phyloP scores from a whole-genome alignment of 208 protist genomes.

The Phytomonas serpens region DNA sequence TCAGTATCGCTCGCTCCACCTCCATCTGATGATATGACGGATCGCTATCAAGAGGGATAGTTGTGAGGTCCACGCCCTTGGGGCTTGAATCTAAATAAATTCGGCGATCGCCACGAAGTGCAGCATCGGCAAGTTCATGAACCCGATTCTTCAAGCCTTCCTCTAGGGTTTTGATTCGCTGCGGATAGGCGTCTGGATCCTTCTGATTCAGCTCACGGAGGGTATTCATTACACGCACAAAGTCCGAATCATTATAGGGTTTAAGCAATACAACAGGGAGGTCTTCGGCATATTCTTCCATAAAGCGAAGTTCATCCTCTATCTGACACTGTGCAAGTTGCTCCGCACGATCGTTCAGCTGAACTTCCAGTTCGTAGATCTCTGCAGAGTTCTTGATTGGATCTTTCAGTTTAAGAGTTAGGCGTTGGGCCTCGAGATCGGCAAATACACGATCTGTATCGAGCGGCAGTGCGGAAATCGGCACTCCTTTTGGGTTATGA shows the following conservation, averaged over 20 bases:
- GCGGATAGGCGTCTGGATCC: slow-evolving; percentile 25
- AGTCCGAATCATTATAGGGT: slow-evolving; percentile 59
- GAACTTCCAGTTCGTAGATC: slow-evolving; percentile 55
- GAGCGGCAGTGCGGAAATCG: slow-evolving; percentile 41
- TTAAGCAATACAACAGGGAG: slow-evolving; percentile 52
- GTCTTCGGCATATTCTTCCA: slow-evolving; percentile 31
- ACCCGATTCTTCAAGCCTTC: slow-evolving; percentile 64
- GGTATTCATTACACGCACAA: slow-evolving; percentile 39
- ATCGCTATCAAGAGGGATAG: slow-evolving; percentile 51
- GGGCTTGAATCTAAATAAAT: slow-evolving; percentile 47
- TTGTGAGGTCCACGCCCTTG: slow-evolving; percentile 41
- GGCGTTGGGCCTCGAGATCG: slow-evolving; percentile 46
- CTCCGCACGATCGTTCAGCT: slow-evolving; percentile 59
- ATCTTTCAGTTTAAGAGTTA: slow-evolving; percentile 47
- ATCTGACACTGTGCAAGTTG: slow-evolving; percentile 57
- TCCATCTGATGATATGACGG: slow-evolving; percentile 56
- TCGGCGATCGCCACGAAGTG: slow-evolving; percentile 33
- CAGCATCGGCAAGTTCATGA: slow-evolving; percentile 50
- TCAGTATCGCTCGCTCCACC: slow-evolving; percentile 64
- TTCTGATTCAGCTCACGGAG: slow-evolving; percentile 47
- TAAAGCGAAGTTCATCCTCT: slow-evolving; percentile 43
- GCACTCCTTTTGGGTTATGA: slow-evolving; percentile 57
- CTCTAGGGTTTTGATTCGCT: slow-evolving; percentile 52
- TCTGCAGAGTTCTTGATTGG: slow-evolving; percentile 33
- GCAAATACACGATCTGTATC: slow-evolving; percentile 57